A percentile compares a stretch with the other conserved stretches of the same genome.
These are phyloP conservation scores for Lactifluus piperatus DNA, from an alignment of 768 basidiomycete genomes.

Conservation along the genomic window DNA sequence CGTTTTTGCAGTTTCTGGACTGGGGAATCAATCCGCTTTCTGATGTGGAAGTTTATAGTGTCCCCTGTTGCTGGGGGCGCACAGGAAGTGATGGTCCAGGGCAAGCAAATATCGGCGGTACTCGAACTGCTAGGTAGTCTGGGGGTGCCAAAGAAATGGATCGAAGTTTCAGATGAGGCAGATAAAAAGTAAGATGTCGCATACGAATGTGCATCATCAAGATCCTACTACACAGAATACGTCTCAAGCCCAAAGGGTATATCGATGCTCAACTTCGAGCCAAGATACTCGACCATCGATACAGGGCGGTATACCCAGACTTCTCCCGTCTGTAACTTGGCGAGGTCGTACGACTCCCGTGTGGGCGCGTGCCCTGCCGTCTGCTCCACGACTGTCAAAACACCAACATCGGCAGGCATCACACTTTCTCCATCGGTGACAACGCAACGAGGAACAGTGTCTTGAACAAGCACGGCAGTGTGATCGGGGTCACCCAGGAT, in stretches of 20 bases:
- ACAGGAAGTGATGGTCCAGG: slow-evolving; percentile 75
- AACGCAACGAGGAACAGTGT: slow-evolving; percentile 27
- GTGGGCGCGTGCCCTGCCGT: slow-evolving; percentile 35
- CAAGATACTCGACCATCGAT: slow-evolving; percentile 31
- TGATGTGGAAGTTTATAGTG: slow-evolving; percentile 30
- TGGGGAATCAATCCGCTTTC: not conserved
- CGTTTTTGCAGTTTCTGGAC: slow-evolving; percentile 21
- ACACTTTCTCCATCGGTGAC: slow-evolving; percentile 31
- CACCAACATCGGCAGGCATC: slow-evolving; percentile 34
- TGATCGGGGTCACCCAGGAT: slow-evolving; percentile 46
- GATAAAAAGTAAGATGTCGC: slow-evolving; percentile 34
- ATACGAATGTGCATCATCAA: no score
- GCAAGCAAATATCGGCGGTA: slow-evolving; percentile 64
- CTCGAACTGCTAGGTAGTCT: slow-evolving; percentile 54
- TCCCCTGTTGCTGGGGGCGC: slow-evolving; percentile 49
- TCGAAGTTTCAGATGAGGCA: slow-evolving; percentile 43
- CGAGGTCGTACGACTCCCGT: slow-evolving; percentile 35
- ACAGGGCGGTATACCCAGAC: slow-evolving; percentile 51
- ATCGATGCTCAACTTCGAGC: slow-evolving; percentile 19
- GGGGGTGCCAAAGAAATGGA: slow-evolving; percentile 80
- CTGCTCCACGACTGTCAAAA: slow-evolving; percentile 49
- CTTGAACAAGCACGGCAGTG: slow-evolving; percentile 41
- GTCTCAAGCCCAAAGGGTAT: slow-evolving; percentile 6
- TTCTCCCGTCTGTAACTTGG: slow-evolving; percentile 39
- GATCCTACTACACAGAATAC: no score